These are phyloP conservation scores for Bertia moriformis DNA, from an alignment of 2,329 filamentous ascomycete genomes.

Conservation along the genomic window DNA sequence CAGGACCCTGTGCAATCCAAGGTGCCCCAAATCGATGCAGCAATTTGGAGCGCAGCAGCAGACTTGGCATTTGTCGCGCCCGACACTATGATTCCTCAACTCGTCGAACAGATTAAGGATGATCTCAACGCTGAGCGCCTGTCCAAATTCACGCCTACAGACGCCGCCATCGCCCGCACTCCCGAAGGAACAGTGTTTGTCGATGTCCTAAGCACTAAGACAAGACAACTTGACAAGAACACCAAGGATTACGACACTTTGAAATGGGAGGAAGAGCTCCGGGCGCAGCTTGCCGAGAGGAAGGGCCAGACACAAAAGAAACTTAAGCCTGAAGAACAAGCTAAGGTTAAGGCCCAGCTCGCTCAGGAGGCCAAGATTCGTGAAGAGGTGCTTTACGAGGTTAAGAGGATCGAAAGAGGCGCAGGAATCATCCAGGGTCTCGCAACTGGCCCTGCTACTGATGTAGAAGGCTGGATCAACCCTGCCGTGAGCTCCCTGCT, in stretches of 20 bases:
- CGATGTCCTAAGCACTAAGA: slow-evolving; percentile 78
- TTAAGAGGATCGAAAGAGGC: slow-evolving; percentile 62
- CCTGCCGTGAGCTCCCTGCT: slow-evolving; percentile 62
- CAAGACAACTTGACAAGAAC: slow-evolving; percentile 68
- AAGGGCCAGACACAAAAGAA: slow-evolving; percentile 75
- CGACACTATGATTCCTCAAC: slow-evolving; percentile 59
- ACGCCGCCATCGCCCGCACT: slow-evolving; percentile 85
- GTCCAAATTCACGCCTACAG: slow-evolving; percentile 62
- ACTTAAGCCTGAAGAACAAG: slow-evolving; percentile 72
- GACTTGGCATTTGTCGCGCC: slow-evolving; percentile 91
- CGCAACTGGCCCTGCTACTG: slow-evolving; percentile 75
- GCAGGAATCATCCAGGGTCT: slow-evolving; percentile 75
- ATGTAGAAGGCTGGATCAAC: slow-evolving; percentile 78
- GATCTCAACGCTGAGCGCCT: slow-evolving; percentile 63
- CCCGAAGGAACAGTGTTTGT: slow-evolving; percentile 78
- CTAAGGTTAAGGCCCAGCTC: slow-evolving; percentile 81
- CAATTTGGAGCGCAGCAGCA: slow-evolving; percentile 72
- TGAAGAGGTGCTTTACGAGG: slow-evolving; percentile 51
- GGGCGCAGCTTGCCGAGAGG: slow-evolving; percentile 77
- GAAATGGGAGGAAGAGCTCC: slow-evolving; percentile 92
- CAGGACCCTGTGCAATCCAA: slow-evolving; percentile 4
- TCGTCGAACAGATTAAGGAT: slow-evolving; percentile 58
- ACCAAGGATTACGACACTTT: slow-evolving; percentile 88
- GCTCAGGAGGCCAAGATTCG: slow-evolving; percentile 75
- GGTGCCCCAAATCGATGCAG: slow-evolving; percentile 37